Conservation (phyloP, 257 asterid genomes). For the Scutellaria baicalensis region DNA sequence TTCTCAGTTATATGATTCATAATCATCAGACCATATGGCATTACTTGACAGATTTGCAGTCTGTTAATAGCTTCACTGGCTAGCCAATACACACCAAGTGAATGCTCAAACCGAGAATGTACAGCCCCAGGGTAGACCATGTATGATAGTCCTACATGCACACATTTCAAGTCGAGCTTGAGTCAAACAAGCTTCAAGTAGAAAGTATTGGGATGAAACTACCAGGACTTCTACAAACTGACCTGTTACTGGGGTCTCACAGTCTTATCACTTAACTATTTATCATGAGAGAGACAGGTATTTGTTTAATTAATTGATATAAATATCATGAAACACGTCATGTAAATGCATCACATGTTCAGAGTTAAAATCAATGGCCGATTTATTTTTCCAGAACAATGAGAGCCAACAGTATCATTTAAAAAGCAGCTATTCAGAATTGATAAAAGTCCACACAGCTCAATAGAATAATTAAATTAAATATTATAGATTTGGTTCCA, state of each 20-base stretch:
- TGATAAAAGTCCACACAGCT: neutral
- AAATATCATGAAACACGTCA: neutral
- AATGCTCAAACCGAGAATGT: constrained; percentile 94
- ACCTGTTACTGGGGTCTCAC: constrained; percentile 1
- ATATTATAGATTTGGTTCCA: neutral
- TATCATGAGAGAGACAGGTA: neutral
- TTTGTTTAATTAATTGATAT: neutral
- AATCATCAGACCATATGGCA: neutral
- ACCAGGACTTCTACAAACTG: neutral
- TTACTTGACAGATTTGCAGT: constrained; percentile 69
- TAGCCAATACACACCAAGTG: constrained; percentile 88
- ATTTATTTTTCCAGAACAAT: neutral
- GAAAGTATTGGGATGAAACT: neutral
- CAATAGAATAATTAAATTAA: neutral
- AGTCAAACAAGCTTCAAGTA: neutral
- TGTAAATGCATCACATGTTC: neutral
- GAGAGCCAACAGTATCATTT: neutral
- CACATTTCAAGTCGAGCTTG: constrained; percentile 1
- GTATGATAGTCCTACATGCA: constrained; percentile 52
- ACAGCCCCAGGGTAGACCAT: constrained; percentile 97
- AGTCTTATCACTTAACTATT: neutral
- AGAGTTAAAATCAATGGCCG: neutral
- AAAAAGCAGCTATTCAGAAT: neutral
- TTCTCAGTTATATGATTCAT: constrained; percentile 12
- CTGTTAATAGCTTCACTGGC: constrained; percentile 69